A percentile compares a stretch with the other conserved stretches of the same genome.
These are phyloP conservation scores for Cladosporium sp. DNA, from an alignment of 2,329 filamentous ascomycete genomes.

Conservation along the genomic window DNA sequence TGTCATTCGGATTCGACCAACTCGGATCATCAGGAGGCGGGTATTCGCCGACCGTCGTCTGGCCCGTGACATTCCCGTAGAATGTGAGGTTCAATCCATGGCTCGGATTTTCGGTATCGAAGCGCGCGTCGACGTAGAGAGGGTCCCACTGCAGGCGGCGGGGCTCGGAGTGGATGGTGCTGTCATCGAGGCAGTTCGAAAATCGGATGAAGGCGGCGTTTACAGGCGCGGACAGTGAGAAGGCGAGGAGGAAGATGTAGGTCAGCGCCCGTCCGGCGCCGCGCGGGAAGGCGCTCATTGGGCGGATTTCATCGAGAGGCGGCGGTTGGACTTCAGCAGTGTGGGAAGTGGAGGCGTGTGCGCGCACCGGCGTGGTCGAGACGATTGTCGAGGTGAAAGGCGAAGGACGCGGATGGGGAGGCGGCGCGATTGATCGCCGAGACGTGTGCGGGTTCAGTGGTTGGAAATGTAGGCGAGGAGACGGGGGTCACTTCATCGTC, in stretches of 20 bases:
- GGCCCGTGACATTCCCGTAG: constrained; percentile 86
- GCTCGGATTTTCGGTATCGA: constrained; percentile 49
- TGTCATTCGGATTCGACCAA: constrained; percentile 55
- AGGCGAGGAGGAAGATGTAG: constrained; percentile 21
- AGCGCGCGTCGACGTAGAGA: constrained; percentile 64
- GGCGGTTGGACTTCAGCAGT: no score
- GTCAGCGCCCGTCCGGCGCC: constrained; percentile 16
- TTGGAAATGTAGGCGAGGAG: no score
- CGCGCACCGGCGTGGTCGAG: no score
- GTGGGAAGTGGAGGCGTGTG: no score
- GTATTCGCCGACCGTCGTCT: constrained; percentile 50
- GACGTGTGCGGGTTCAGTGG: no score
- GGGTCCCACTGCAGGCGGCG: constrained; percentile 75
- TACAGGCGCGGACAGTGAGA: constrained; percentile 40
- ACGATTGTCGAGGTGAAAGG: no score
- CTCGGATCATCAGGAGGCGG: constrained; percentile 55
- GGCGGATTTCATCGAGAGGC: constrained; percentile 8
- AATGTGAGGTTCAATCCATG: constrained; percentile 70
- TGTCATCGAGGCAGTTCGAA: constrained; percentile 68
- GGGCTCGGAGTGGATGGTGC: constrained; percentile 51
- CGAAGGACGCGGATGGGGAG: no score
- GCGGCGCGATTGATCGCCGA: no score
- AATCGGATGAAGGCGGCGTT: constrained; percentile 67
- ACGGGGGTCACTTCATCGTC: no score
- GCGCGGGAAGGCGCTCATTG: constrained; percentile 17